These are phyloP conservation scores for Boletus rubroflammeus DNA, from an alignment of 768 basidiomycete species.

Conservation along the genomic window DNA sequence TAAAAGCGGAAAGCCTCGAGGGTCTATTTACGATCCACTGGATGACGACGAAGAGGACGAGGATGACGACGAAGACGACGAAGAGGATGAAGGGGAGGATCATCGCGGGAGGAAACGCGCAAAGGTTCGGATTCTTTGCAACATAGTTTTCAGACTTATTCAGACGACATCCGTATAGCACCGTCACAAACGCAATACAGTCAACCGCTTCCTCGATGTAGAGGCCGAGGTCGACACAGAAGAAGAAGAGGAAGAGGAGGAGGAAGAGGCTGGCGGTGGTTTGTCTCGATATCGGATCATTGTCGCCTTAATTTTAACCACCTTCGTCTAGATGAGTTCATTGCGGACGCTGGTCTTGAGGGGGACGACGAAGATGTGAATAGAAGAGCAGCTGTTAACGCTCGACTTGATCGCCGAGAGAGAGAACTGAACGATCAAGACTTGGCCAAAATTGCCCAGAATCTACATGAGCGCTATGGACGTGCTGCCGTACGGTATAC, in stretches of 20 bases:
- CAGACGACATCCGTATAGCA: conserved; percentile 37
- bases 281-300: conserved; percentile 12
- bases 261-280: conserved; percentile 67
- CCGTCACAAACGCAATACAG: conserved; percentile 60
- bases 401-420: conserved; percentile 66
- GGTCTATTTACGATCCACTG: conserved; percentile 36
- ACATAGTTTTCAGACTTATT: conserved; percentile 3
- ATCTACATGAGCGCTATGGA: conserved; percentile 73
- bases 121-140: conserved; percentile 43
- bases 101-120: conserved; percentile 53
- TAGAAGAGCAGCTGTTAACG: conserved; percentile 56
- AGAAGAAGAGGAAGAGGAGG: conserved; percentile 91
- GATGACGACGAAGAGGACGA: conserved; percentile 49
- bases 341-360: conserved; percentile 55
- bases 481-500: conserved; percentile 72
- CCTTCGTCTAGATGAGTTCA: conserved; percentile 56
- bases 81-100: conserved; percentile 44
- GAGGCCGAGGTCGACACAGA: conserved; percentile 97
- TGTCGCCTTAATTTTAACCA: conserved; percentile 9
- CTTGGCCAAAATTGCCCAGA: conserved; percentile 79
- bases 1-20: conserved; percentile 24
- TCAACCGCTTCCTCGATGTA: conserved; percentile 88
- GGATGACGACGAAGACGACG: conserved; percentile 58
- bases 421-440: conserved; percentile 74
- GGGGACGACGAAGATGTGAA: conserved; percentile 60